Base-by-base conservation (phyloP, 306 rosid species). In the Begonia peltatifolia region DNA sequence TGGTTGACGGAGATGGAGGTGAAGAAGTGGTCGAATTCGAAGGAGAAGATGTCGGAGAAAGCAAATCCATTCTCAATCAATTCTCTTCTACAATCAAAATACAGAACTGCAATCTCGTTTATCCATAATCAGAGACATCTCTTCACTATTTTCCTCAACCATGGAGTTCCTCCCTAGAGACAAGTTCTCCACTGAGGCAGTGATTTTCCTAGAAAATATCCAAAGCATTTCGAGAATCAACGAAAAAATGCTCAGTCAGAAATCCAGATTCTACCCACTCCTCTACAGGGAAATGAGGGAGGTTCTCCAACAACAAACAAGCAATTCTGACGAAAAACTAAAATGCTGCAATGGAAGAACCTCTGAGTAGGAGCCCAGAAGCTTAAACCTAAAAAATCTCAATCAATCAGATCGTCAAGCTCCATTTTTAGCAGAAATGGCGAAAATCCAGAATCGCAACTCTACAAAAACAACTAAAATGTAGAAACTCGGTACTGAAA, bases 21-120 rank as follows among this genome's bases (percentile, higher is more conserved):
- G 72, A 56, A 53, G 46, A 67, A 71, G 54, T 52, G 62, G 80
- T 65, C 46, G 73, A 56, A 55, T 23, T 78, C 83, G 46, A 75
- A 59, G 46, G 95, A 82, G 23, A 87, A 75, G 70, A 78, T 65
- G 68, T 67, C 78, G 20, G 97, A 89, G 49, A 93, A 68, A 61
- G 77, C 87, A 18, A 71, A 74, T 71, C 94, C 75, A 95, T 85
- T 0, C 6, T 61, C 50, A 4, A 42, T 41, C 13, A 10, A 55
- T 41, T 47, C 47, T 41, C 52, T 36, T 41, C 50, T 35, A 59
- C 38, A 11, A 10, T 43, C 65, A 61, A 55, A 72, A 67, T 61
- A 55, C 52, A 25, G 67, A 69, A 64, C 25, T 61, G 47, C 38
- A 4, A 30, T 30, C 38, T 7, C 38, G 38, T 5, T 30, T 30